Conservation (phyloP, 1,284 basidiomycete species). For the Irpex rosettiformis region DNA sequence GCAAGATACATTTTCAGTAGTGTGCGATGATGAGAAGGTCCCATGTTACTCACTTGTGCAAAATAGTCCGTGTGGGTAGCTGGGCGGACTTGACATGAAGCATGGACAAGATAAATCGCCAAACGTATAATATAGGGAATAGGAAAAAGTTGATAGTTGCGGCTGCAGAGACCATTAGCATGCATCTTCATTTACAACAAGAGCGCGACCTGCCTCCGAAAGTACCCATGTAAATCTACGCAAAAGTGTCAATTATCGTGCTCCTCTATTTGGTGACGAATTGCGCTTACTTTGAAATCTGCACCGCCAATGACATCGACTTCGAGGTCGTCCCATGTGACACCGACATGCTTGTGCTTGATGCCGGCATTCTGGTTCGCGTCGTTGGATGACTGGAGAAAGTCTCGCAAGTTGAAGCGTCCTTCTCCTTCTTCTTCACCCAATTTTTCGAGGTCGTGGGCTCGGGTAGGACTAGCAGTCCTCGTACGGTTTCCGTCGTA, state of each 20-base stretch:
- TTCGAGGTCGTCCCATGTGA: slow-evolving; percentile 73
- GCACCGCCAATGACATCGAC: slow-evolving; percentile 69
- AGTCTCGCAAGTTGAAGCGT: slow-evolving; percentile 72
- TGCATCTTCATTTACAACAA: neutral
- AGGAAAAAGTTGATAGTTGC: slow-evolving; percentile 55
- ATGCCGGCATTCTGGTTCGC: slow-evolving; percentile 70
- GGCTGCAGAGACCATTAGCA: slow-evolving; percentile 37
- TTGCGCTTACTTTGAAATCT: slow-evolving; percentile 47
- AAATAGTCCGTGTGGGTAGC: slow-evolving; percentile 48
- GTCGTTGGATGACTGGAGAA: slow-evolving; percentile 67
- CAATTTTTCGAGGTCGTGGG: slow-evolving; percentile 48
- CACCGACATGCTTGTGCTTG: slow-evolving; percentile 81
- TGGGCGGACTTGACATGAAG: slow-evolving; percentile 48
- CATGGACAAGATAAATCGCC: slow-evolving; percentile 45
- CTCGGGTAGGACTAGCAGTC: slow-evolving; percentile 18
- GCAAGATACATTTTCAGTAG: slow-evolving; percentile 20
- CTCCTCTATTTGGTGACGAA: neutral
- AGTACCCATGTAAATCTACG: slow-evolving; percentile 62
- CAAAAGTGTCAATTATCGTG: neutral
- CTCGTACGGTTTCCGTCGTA: slow-evolving; percentile 23
- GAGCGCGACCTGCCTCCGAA: slow-evolving; percentile 45
- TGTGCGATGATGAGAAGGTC: slow-evolving; percentile 22
- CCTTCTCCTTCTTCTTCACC: slow-evolving; percentile 27
- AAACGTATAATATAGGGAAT: slow-evolving; percentile 48
- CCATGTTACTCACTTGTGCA: slow-evolving; percentile 59